phyloP scores from a whole-genome alignment of 805 yeast genomes.

The Wickerhamiella galacta region DNA sequence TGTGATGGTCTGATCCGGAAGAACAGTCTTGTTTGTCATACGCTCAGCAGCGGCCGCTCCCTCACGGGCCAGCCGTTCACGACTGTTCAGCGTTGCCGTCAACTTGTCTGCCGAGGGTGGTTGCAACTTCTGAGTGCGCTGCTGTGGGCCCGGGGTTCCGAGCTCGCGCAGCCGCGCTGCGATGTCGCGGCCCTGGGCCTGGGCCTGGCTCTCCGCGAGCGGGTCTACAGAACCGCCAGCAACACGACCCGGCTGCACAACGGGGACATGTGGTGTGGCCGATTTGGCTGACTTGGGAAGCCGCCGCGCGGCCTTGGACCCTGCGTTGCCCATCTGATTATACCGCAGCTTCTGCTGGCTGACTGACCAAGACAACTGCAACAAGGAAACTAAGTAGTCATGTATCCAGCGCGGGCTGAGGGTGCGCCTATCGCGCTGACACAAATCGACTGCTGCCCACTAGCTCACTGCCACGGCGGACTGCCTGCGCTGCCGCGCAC shows the following conservation, averaged over 20 bases:
- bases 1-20: slow-evolving; percentile 15
- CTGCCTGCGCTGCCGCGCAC: too few species aligned
- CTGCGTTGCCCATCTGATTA: slow-evolving; percentile 2
- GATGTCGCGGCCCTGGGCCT: slow-evolving; percentile 7
- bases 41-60: slow-evolving; percentile 4
- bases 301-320: neutral
- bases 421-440: too few species aligned
- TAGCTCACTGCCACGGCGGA: too few species aligned
- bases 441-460: too few species aligned
- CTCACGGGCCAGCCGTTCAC: slow-evolving; percentile 7
- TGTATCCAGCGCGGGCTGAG: too few species aligned
- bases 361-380: too few species aligned
- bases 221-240: neutral
- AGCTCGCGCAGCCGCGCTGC: slow-evolving; percentile 12
- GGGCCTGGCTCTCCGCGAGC: slow-evolving; percentile 26
- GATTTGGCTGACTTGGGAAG: neutral
- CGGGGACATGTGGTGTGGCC: neutral
- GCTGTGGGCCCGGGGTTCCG: slow-evolving; percentile 8
- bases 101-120: slow-evolving; percentile 13
- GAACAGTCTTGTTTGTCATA: slow-evolving; percentile 5
- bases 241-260: neutral
- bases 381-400: too few species aligned
- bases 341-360: too few species aligned
- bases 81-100: slow-evolving; percentile 13
- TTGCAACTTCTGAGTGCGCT: slow-evolving; percentile 4